Base-by-base conservation (phyloP, 768 basidiomycete species). In the Sarcomyxa edulis region DNA sequence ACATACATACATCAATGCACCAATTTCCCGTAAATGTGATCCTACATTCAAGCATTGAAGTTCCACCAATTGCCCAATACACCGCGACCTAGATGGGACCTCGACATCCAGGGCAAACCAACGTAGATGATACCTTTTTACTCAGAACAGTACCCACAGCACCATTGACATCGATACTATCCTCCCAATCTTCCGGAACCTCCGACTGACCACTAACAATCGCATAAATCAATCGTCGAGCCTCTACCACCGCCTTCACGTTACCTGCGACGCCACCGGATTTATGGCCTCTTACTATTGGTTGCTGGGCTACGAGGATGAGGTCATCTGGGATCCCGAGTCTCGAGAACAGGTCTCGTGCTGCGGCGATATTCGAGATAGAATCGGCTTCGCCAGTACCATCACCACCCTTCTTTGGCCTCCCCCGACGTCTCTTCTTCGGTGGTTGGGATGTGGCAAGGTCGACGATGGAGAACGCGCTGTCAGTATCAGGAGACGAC, bases 221-320 rank as follows among this genome's bases (percentile, higher is more conserved):
- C 1, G 39, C 48, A 44, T 69, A 69, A 15, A 80, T 69, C n/a
- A 76, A 42, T 22, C 59, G 53, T 31, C 79, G 60, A 1, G 79
- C 76, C 0, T 55, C 48, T 6, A 65, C 52, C 3, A 81, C 77
- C 16, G 65, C 49, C 1, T 55, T 44, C 0, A 76, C 52, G 43
- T 81, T 81, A 2, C 79, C 79, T 1, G 67, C 62, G 0, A 79
- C 46, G 1, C 76, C 73, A 0, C 70, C 71, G 1, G 32, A 46
- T 3, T 54, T 49, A 0, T 45, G 57, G 0, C 78, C 78, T 15
- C 70, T 65, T 6, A 77, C 56, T 27, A 81, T 74, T 0, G 69
- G 78, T 47, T 78, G 78, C 19, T 63, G 51, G 0, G 79, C 78
- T 2, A 69, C 44, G 0, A 40, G 39, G 6, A 81, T 41, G 12